Base-by-base conservation (phyloP, 352 stramenopile species). In the Phytophthora cactorum region DNA sequence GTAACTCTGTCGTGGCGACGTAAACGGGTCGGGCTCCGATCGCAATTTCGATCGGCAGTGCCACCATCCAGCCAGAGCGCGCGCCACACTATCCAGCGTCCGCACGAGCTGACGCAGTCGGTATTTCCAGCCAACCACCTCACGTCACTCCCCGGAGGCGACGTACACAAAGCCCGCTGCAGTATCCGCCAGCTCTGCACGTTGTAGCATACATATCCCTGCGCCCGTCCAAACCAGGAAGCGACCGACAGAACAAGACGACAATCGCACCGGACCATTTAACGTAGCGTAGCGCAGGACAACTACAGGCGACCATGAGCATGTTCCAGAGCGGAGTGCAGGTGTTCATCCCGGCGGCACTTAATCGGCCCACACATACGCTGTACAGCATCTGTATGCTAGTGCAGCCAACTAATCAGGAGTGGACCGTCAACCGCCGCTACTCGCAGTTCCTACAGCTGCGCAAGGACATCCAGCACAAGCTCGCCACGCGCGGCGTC, bases 361-460 rank as follows among this genome's bases (percentile, higher is more conserved):
- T 95, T 25, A 95, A 95, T 68, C 79, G 87, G 7, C 87, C 87
- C 32, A 89, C 83, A 27, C 87, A 95, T 72, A 95, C 87, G 59
- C 76, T 95, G 31, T 95, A 95, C 73, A 92, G 85, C 70, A 90
- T 95, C 60, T 92, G 79, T 63, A 87, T 93, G 79, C 66, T 75
- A 27, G 87, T 95, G 61, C 85, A 95, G 68, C 85, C 86, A 39
- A 91, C 83, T 14, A 72, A 75, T 47, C 82, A 92, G 60, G 87
- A 95, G 58, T 95, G 87, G 87, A 92, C 85, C 0, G 86, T 95
- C 41, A 95, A 95, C 65, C 85, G 87, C 27, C 87, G 87, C 49
- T 95, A 95, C 70, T 95, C 87, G 61, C 87, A 95, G 76, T 95
- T 95, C 70, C 77, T 93, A 61, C 79, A 89, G 75, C 79, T 93